phyloP scores from a whole-genome alignment of 495 filamentous ascomycete genomes.

The Parathielavia appendiculata region DNA sequence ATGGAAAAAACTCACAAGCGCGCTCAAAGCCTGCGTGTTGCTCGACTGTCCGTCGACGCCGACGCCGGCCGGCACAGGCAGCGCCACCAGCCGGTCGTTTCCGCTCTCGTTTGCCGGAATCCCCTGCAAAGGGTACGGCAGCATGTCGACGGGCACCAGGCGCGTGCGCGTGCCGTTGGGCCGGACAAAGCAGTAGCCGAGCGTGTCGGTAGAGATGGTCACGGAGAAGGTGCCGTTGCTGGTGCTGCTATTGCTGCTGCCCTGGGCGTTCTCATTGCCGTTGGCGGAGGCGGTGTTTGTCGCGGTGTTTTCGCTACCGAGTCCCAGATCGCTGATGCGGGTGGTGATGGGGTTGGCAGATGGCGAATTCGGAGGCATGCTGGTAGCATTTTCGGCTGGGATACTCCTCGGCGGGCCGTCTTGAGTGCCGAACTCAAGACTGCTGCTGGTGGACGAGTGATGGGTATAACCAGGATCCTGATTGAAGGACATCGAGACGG shows the following conservation, averaged over 20 bases:
- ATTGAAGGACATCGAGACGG: not conserved
- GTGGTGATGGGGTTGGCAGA: not conserved
- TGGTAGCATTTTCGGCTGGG: not conserved
- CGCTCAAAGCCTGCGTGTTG: constrained; percentile 28
- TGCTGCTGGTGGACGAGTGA: not conserved
- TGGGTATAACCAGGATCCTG: not conserved
- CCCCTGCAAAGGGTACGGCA: constrained; percentile 41
- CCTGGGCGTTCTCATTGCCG: not conserved
- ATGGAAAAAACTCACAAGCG: constrained; percentile 16
- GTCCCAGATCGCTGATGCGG: not conserved
- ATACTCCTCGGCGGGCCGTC: not conserved
- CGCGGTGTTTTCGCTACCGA: not conserved
- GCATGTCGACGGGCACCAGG: constrained; percentile 60
- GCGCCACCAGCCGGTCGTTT: constrained; percentile 35
- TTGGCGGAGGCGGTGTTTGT: not conserved
- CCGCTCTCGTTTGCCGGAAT: constrained; percentile 32
- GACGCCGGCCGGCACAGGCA: constrained; percentile 37
- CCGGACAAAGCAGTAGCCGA: constrained; percentile 51
- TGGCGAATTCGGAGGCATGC: not conserved
- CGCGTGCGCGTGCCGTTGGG: constrained; percentile 55
- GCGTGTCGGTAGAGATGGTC: constrained; percentile 7
- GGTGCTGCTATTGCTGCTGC: not conserved
- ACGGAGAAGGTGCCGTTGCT: not conserved
- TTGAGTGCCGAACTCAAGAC: not conserved
- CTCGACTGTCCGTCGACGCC: constrained; percentile 34